Evolutionary conservation across 225 moss, liverwort and hornwort species (phyloP).

Genomic region (Polytrichum commune): DNA sequence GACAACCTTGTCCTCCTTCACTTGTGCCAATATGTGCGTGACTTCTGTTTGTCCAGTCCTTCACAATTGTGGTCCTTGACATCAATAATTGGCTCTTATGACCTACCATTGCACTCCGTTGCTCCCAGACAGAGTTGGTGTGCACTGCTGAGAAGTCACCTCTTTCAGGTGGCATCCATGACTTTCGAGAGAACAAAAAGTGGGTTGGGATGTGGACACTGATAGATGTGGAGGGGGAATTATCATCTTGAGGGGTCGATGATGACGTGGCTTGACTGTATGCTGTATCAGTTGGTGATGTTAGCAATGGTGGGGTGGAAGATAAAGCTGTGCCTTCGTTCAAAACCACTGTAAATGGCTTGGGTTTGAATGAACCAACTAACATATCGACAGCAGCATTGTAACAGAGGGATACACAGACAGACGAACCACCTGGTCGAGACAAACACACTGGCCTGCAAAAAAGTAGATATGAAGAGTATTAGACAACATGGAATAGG

Average conservation of each 20-base stretch:
- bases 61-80: constrained; percentile 67
- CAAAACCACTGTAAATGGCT: constrained; percentile 30
- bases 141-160: background rate
- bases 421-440: constrained; percentile 48
- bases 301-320: constrained; percentile 21
- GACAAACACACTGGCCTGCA: constrained; percentile 63
- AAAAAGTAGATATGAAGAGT: background rate
- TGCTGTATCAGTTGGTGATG: constrained; percentile 31
- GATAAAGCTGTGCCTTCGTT: constrained; percentile 37
- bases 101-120: constrained; percentile 61
- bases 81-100: constrained; percentile 65
- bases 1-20: constrained; percentile 30
- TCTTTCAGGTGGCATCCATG: constrained; percentile 14
- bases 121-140: constrained; percentile 38
- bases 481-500: background rate
- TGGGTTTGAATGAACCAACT: constrained; percentile 74
- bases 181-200: constrained; percentile 42
- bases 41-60: constrained; percentile 27
- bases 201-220: constrained; percentile 58
- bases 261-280: constrained; percentile 38
- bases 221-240: constrained; percentile 11
- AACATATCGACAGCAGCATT: constrained; percentile 38
- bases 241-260: constrained; percentile 7
- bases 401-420: constrained; percentile 69
- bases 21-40: constrained; percentile 6